Conservation (phyloP, 345 rosid genomes). For the Gossypium sturtianum region DNA sequence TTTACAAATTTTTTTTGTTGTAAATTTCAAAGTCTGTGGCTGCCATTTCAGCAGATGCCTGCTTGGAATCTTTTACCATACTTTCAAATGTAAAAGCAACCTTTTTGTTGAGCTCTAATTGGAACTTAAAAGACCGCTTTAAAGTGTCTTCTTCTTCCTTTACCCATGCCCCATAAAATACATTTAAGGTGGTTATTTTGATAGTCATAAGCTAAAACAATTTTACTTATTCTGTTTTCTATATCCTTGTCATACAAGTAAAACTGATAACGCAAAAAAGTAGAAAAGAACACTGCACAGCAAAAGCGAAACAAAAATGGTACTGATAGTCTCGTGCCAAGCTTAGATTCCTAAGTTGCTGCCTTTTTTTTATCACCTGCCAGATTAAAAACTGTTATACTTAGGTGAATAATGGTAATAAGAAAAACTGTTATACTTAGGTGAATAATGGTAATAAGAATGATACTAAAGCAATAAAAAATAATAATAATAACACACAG, state of each 20-base stretch:
- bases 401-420: too few species aligned
- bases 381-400: not conserved
- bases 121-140: not conserved
- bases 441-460: too few species aligned
- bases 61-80: not conserved
- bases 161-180: not conserved
- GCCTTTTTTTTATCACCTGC: not conserved
- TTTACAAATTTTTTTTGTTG: not conserved
- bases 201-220: not conserved
- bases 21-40: not conserved
- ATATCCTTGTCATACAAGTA: not conserved
- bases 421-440: too few species aligned
- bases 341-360: not conserved
- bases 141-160: not conserved
- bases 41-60: slow-evolving; percentile 11
- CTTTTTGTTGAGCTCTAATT: not conserved
- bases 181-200: not conserved
- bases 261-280: not conserved
- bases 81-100: slow-evolving; percentile 8
- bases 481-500: too few species aligned
- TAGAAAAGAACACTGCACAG: not conserved
- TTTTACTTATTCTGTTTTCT: not conserved
- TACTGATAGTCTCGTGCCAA: not conserved
- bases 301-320: not conserved
- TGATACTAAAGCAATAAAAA: too few species aligned